These are phyloP conservation scores for Lactarius pseudohatsudake DNA, from an alignment of 768 basidiomycete genomes.

Conservation along the genomic window DNA sequence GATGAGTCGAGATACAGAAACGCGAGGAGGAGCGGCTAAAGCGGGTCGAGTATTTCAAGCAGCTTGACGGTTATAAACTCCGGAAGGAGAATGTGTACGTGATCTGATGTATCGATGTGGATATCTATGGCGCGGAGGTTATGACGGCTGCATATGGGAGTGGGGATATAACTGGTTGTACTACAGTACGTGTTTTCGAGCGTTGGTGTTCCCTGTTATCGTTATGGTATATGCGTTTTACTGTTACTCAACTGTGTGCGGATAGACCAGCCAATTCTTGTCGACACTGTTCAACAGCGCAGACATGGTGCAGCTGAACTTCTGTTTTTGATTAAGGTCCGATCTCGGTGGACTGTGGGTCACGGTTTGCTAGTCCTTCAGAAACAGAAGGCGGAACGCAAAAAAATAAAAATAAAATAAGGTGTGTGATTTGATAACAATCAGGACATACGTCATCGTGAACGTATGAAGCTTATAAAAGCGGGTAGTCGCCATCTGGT, in stretches of 20 bases:
- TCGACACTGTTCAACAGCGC: too few relatives aligned
- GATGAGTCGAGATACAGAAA: constrained; percentile 7
- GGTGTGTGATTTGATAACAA: too few relatives aligned
- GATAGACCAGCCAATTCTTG: neutral
- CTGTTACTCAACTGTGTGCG: neutral
- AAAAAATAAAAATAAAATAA: too few relatives aligned
- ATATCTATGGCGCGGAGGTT: constrained; percentile 10
- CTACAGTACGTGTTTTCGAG: neutral
- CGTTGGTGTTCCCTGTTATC: neutral
- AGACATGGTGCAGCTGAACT: too few relatives aligned
- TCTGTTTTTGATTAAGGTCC: too few relatives aligned
- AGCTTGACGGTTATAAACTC: constrained; percentile 27
- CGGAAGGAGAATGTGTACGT: constrained; percentile 30
- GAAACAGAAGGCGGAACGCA: too few relatives aligned
- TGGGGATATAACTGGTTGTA: neutral
- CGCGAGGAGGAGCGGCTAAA: constrained; percentile 26
- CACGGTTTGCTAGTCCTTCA: too few relatives aligned
- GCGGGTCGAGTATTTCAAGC: constrained; percentile 29
- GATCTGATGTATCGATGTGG: constrained; percentile 21
- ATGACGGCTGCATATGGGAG: neutral
- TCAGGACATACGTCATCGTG: neutral
- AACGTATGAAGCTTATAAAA: neutral
- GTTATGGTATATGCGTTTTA: neutral
- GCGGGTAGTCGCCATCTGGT: neutral
- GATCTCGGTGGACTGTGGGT: neutral